phyloP scores from a whole-genome alignment of 257 asterid species.

The Scutellaria barbata region DNA sequence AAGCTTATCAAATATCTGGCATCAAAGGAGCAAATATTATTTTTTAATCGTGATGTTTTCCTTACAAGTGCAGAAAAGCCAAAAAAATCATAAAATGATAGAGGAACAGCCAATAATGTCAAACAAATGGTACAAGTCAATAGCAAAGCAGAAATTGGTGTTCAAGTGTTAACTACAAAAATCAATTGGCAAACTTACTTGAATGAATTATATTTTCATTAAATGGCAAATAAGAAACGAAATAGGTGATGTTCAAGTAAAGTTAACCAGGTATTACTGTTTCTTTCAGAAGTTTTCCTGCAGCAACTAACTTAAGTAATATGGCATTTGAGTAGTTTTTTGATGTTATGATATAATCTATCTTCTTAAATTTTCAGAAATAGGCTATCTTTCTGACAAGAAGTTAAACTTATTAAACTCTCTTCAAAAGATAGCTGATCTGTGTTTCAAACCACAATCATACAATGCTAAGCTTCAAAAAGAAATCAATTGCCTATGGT shows the following conservation, averaged over 20 bases:
- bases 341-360: not conserved
- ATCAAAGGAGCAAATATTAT: slow-evolving; percentile 30
- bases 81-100: slow-evolving; percentile 9
- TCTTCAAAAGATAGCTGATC: too few relatives aligned
- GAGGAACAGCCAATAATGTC: slow-evolving; percentile 30
- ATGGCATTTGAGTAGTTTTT: slow-evolving; percentile 13
- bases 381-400: not conserved
- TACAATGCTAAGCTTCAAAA: slow-evolving; percentile 19
- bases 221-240: slow-evolving; percentile 4
- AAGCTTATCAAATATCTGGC: slow-evolving; percentile 93
- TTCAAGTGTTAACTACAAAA: not conserved
- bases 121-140: slow-evolving; percentile 16
- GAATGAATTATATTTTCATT: not conserved
- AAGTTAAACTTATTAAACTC: not conserved
- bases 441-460: too few relatives aligned
- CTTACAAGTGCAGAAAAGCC: not conserved
- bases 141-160: not conserved
- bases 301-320: slow-evolving; percentile 13
- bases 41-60: not conserved
- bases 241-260: slow-evolving; percentile 30
- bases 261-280: not conserved
- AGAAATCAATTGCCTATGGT: not conserved
- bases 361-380: slow-evolving; percentile 15
- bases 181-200: slow-evolving; percentile 10
- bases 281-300: slow-evolving; percentile 17